Conservation (phyloP, 331 rosid species). For the Malus hybrid region DNA sequence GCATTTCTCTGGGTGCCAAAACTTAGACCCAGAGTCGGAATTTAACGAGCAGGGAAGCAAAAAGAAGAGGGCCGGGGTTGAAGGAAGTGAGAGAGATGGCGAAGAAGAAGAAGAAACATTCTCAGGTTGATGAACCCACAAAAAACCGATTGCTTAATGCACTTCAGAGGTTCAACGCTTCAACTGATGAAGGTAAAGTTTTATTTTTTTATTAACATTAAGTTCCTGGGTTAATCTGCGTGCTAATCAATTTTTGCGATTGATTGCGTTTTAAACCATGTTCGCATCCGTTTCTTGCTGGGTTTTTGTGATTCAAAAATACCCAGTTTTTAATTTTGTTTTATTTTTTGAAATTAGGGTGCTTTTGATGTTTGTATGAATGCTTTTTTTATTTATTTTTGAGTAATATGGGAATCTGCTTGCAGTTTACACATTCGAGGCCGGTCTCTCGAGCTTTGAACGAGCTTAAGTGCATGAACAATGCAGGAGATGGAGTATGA, state of each 20-base stretch:
- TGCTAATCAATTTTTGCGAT: not conserved
- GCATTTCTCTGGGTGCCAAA: not conserved
- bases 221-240: not conserved
- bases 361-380: not conserved
- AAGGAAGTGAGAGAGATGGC: conserved; percentile 10
- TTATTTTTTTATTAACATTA: not conserved
- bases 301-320: not conserved
- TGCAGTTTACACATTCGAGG: conserved; percentile 61
- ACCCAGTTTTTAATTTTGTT: not conserved
- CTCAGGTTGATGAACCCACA: conserved; percentile 17
- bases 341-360: not conserved
- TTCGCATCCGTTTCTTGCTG: not conserved
- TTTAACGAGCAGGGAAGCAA: not conserved
- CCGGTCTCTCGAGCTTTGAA: conserved; percentile 33
- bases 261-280: too few relatives aligned
- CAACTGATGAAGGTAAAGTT: conserved; percentile 51
- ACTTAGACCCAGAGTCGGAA: not conserved
- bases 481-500: conserved; percentile 49
- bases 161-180: conserved; percentile 28
- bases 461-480: conserved; percentile 57
- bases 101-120: conserved; percentile 16
- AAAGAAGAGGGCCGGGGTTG: not conserved
- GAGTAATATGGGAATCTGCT: not conserved
- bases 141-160: conserved; percentile 20
- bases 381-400: not conserved